Conservation (phyloP, 495 filamentous ascomycete genomes). For the Cudoniella acicularis region DNA sequence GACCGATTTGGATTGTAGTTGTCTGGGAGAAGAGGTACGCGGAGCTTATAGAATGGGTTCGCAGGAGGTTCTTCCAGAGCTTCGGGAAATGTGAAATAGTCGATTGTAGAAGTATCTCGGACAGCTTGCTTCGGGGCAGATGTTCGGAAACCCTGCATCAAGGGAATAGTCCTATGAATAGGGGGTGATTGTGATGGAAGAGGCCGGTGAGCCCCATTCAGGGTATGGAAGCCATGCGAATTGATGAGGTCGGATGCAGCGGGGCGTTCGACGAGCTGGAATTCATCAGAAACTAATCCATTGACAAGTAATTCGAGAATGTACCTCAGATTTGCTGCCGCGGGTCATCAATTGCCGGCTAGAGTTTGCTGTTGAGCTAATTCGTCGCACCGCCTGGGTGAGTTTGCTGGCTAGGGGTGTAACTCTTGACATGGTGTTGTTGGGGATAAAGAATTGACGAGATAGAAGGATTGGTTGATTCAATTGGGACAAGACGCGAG, state of each 20-base stretch:
- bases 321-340: conserved; percentile 24
- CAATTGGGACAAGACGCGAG: conserved; percentile 26
- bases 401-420: conserved; percentile 21
- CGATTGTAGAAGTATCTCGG: conserved; percentile 24
- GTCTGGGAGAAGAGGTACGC: conserved; percentile 29
- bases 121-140: conserved; percentile 19
- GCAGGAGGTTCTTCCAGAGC: conserved; percentile 10
- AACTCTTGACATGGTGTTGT: conserved; percentile 19
- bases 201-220: conserved; percentile 6
- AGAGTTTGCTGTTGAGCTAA: conserved; percentile 17
- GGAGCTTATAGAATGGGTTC: conserved; percentile 26
- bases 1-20: conserved; percentile 27
- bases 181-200: background rate
- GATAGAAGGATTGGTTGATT: conserved; percentile 28
- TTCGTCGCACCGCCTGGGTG: conserved; percentile 15
- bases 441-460: conserved; percentile 3
- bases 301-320: background rate
- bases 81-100: conserved; percentile 24
- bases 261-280: conserved; percentile 25
- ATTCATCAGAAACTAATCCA: background rate
- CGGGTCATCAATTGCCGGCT: conserved; percentile 9
- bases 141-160: conserved; percentile 28
- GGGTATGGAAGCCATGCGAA: conserved; percentile 16
- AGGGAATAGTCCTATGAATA: conserved; percentile 11
- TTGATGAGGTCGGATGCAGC: conserved; percentile 14